Base-by-base conservation (phyloP, 2,329 filamentous ascomycete genomes). In the Beauveria australis region DNA sequence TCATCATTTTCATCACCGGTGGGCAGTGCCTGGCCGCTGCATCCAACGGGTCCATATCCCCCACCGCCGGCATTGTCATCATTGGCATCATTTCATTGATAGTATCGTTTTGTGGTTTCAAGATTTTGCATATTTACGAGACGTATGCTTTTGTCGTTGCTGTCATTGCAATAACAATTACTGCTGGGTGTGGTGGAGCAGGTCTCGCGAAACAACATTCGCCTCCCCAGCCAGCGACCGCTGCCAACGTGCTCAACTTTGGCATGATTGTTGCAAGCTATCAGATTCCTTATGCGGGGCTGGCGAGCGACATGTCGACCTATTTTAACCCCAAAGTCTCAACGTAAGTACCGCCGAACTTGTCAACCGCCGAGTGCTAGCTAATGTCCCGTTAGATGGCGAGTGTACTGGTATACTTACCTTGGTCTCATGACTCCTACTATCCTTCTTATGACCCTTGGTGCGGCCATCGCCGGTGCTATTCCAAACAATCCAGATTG, bases 401-500 rank as follows among this genome's bases (percentile, higher is more conserved):
- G 72, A 5, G 71, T 86, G 61, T 84, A 85, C 59, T 61, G 74
- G 4, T 87, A 87, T 67, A 79, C 77, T 2, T 87, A 84, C 67
- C 65, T 76, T 14, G 85, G 85, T 10, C 76, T 86, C 2, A 70
- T 77, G 7, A 64, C 81, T 5, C 83, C 84, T 0, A 82, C 82
- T 0, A 74, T 84, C 43, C 75, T 82, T 0, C 76, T 88, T 55
- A 86, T 88, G 83, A 77, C 76, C 0, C 78, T 88, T 0, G 85
- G 85, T 7, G 82, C 84, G 10, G 84, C 85, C n/a, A 85, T 88
- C 48, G 83, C 79, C 19, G 83, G 83, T 7, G 83, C 83, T 33
- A 76, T 84, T 1, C 74, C 79, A 26, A 82, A 79, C 63, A 75
- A 81, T 2, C 76, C 81, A 0, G 71, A 72, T 3, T 87, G 84